Conservation (phyloP, 805 yeast species). For the Osmozyma mogii region DNA sequence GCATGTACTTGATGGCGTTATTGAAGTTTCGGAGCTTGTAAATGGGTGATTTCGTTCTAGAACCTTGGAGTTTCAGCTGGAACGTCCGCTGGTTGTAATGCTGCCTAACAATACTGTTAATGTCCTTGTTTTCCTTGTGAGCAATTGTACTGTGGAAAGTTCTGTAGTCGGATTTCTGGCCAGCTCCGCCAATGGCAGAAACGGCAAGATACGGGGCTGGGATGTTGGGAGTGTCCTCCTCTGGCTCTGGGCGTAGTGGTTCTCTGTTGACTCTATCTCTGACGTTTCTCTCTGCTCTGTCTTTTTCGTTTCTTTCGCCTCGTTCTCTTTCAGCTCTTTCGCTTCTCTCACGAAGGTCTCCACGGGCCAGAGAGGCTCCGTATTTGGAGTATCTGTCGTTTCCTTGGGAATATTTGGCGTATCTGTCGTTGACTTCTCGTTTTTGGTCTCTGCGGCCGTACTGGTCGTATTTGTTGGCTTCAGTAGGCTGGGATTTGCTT, state of each 20-base stretch:
- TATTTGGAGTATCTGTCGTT: slow-evolving; percentile 12
- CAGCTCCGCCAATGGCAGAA: slow-evolving; percentile 11
- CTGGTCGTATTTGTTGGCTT: slow-evolving; percentile 29
- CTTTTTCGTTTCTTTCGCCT: slow-evolving; percentile 1
- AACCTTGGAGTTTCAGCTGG: slow-evolving; percentile 49
- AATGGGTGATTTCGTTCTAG: slow-evolving; percentile 73
- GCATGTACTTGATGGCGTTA: slow-evolving; percentile 81
- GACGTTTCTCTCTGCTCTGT: slow-evolving; percentile 1
- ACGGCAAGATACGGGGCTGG: slow-evolving; percentile 11
- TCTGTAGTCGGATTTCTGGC: slow-evolving; percentile 19
- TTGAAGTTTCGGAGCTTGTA: slow-evolving; percentile 82
- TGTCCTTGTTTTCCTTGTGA: slow-evolving; percentile 30
- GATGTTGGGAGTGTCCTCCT: slow-evolving; percentile 8
- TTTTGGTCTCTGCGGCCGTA: slow-evolving; percentile 20
- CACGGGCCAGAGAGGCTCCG: slow-evolving; percentile 8
- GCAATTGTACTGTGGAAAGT: slow-evolving; percentile 32
- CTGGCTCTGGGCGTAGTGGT: slow-evolving; percentile 3
- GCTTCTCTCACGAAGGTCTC: slow-evolving; percentile 11
- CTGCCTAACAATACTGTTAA: slow-evolving; percentile 63
- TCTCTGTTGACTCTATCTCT: slow-evolving; percentile 1
- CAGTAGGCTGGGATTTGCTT: slow-evolving; percentile 14
- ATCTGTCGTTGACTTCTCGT: slow-evolving; percentile 6
- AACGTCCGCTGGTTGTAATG: slow-evolving; percentile 85
- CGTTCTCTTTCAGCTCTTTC: slow-evolving; percentile 9
- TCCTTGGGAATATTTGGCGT: slow-evolving; percentile 6